Evolutionary conservation across 176 grass and related monocot species (phyloP).

Genomic region (Echinochloa phyllopogon): DNA sequence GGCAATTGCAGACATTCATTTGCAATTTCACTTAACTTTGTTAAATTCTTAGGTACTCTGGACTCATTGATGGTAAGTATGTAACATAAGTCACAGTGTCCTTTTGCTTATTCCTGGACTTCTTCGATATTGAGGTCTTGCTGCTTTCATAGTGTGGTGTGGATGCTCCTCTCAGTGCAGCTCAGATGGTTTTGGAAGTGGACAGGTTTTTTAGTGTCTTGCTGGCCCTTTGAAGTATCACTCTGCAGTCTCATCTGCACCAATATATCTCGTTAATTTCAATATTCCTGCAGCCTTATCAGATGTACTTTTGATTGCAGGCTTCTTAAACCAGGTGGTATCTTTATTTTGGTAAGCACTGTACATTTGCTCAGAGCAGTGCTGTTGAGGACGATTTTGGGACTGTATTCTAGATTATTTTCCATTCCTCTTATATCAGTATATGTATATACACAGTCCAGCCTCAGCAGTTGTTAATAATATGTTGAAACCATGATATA

Average conservation of each 20-base stretch:
- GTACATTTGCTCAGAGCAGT: constrained; percentile 13
- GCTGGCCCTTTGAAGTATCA: constrained; percentile 35
- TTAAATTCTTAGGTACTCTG: constrained; percentile 73
- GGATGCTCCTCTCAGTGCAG: constrained; percentile 84
- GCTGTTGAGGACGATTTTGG: neutral
- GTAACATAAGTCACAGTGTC: neutral
- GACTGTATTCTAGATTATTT: neutral
- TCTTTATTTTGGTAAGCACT: constrained; percentile 84
- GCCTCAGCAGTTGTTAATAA: neutral
- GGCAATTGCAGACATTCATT: neutral
- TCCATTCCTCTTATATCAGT: neutral
- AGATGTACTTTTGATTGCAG: constrained; percentile 56
- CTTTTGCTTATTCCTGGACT: constrained; percentile 35
- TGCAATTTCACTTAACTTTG: constrained; percentile 21
- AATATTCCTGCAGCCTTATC: constrained; percentile 44
- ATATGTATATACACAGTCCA: neutral
- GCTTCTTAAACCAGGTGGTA: constrained; percentile 89
- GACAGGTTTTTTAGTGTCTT: constrained; percentile 74
- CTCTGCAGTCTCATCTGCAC: constrained; percentile 21
- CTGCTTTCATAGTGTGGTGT: constrained; percentile 77
- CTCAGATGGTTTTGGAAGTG: constrained; percentile 87
- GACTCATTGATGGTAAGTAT: constrained; percentile 98
- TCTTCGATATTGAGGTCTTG: constrained; percentile 33
- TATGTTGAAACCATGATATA: constrained; percentile 21
- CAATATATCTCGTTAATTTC: constrained; percentile 25